These are phyloP conservation scores for Ogataea naganishii DNA, from an alignment of 805 yeast species.

Conservation along the genomic window DNA sequence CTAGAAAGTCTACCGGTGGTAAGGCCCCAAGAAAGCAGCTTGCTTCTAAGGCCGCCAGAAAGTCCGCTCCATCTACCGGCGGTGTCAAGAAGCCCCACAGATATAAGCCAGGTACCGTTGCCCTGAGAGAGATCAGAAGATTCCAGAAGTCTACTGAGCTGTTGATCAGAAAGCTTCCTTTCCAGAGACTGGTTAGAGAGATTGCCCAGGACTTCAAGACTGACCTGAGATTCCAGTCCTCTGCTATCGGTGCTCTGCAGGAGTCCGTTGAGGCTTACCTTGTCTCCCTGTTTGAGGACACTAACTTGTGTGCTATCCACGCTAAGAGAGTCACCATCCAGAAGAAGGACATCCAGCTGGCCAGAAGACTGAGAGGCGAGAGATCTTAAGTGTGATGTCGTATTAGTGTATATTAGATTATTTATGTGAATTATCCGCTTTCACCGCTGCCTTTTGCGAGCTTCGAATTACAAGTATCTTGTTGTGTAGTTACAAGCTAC, in stretches of 20 bases:
- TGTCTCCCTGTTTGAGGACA: slow-evolving; percentile 93
- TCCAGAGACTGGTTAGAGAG: slow-evolving; percentile 95
- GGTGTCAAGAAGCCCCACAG: slow-evolving; percentile 95
- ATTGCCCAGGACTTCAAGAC: slow-evolving; percentile 92
- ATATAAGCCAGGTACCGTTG: slow-evolving; percentile 96
- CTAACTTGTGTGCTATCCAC: slow-evolving; percentile 96
- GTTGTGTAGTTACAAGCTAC: no score
- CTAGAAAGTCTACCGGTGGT: slow-evolving; percentile 94
- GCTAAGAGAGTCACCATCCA: slow-evolving; percentile 98
- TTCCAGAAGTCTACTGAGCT: slow-evolving; percentile 95
- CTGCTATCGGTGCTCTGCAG: slow-evolving; percentile 96
- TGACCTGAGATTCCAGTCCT: slow-evolving; percentile 92
- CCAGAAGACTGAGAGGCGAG: slow-evolving; percentile 97
- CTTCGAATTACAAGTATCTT: no score
- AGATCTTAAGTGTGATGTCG: slow-evolving; percentile 51
- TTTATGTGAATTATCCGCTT: no score
- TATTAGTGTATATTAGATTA: slow-evolving; percentile 2
- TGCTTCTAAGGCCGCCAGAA: slow-evolving; percentile 90
- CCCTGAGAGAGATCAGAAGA: slow-evolving; percentile 94
- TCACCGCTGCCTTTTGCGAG: no score
- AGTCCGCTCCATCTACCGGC: slow-evolving; percentile 85
- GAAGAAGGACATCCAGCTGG: slow-evolving; percentile 96
- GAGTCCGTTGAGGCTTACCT: slow-evolving; percentile 98
- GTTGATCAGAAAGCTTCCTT: slow-evolving; percentile 91
- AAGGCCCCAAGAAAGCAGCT: slow-evolving; percentile 92